Conservation (phyloP, 257 asterid genomes). For the Nicotiana undulata region DNA sequence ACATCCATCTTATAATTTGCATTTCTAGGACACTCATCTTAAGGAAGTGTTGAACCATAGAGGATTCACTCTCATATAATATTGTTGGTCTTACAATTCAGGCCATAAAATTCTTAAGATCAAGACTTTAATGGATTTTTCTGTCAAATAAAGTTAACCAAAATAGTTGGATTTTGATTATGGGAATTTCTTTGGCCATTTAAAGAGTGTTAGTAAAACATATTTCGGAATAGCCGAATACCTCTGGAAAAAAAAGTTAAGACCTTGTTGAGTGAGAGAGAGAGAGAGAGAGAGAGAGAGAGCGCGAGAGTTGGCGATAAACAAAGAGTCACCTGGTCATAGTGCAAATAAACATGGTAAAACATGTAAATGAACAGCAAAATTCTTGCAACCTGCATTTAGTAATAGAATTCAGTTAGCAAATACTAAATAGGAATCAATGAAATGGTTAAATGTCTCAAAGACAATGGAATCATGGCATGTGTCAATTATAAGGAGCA, state of each 20-base stretch:
- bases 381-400: conserved; percentile 91
- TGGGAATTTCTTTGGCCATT: background rate
- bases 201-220: background rate
- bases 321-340: conserved; percentile 49
- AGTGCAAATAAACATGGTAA: conserved; percentile 74
- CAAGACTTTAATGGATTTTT: background rate
- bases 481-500: background rate
- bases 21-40: background rate
- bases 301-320: background rate
- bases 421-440: background rate
- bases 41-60: background rate
- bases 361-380: conserved; percentile 78
- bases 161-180: background rate
- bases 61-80: background rate
- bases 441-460: background rate
- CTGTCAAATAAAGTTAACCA: background rate
- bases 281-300: background rate
- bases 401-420: conserved; percentile 6
- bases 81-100: background rate
- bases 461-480: background rate
- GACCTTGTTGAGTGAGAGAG: background rate
- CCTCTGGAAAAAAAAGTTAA: background rate
- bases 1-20: background rate
- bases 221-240: background rate
- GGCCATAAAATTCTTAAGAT: background rate